These are phyloP conservation scores for Candida maesae DNA, from an alignment of 805 yeast species.

Conservation along the genomic window DNA sequence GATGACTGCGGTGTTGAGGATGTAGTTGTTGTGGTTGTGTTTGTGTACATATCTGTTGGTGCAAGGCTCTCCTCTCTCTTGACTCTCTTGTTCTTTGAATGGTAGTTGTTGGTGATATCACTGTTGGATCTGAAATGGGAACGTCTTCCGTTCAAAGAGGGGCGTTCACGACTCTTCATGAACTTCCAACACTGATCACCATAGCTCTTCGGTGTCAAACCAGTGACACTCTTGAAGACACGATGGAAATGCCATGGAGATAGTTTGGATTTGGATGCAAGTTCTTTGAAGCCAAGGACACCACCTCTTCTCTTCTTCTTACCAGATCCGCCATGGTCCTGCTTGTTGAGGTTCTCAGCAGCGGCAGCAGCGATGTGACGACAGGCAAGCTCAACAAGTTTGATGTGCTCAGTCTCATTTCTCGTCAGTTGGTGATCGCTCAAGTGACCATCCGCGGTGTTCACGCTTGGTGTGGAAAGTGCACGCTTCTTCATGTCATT, in stretches of 20 bases:
- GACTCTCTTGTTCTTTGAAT: slow-evolving; percentile 7
- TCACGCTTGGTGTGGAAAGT: slow-evolving; percentile 21
- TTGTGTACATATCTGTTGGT: slow-evolving; percentile 5
- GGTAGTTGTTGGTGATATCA: slow-evolving; percentile 19
- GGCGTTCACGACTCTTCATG: slow-evolving; percentile 35
- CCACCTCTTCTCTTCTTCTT: slow-evolving; percentile 69
- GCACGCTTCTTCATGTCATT: slow-evolving; percentile 26
- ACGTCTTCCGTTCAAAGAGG: slow-evolving; percentile 18
- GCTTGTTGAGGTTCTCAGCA: slow-evolving; percentile 38
- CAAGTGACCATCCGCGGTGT: slow-evolving; percentile 14
- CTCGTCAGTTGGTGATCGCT: slow-evolving; percentile 37
- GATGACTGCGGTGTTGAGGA: too few relatives aligned
- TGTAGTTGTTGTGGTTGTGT: too few relatives aligned
- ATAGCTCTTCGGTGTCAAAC: slow-evolving; percentile 82
- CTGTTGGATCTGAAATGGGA: slow-evolving; percentile 23
- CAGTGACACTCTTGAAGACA: slow-evolving; percentile 81
- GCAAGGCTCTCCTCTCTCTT: slow-evolving; percentile 12
- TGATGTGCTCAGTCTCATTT: slow-evolving; percentile 64
- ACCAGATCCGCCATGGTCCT: slow-evolving; percentile 17
- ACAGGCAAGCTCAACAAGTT: slow-evolving; percentile 73
- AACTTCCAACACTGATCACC: slow-evolving; percentile 79
- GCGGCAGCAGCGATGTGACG: slow-evolving; percentile 83
- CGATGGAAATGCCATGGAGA: slow-evolving; percentile 94
- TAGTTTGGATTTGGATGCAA: slow-evolving; percentile 78
- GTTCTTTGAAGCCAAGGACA: slow-evolving; percentile 77